Base-by-base conservation (phyloP, 768 basidiomycete species). In the Thelephora ganbajun region DNA sequence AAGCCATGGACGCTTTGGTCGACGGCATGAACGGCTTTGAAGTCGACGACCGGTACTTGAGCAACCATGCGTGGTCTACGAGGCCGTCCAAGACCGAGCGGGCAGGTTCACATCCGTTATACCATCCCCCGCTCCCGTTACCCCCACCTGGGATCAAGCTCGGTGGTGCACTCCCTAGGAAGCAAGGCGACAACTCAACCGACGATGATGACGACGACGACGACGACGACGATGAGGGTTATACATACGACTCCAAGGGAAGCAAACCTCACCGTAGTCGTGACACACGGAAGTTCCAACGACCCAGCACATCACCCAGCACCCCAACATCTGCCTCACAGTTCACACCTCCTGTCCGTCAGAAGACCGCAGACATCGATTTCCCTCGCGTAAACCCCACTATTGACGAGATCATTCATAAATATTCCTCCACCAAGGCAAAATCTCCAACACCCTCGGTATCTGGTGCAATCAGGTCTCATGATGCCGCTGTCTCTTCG, bases 351-450 rank as follows among this genome's bases (percentile, higher is more conserved):
- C 43, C n/a, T 41, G 26, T 7, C 49, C 45, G 33, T 50, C 45
- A 13, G 20, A 39, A 46, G 55, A 33, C 48, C 52, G 50, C 51
- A 50, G 45, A 48, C 54, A 22, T 57, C 59, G 35, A 50, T 54
- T 22, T 45, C 44, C 48, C 36, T 45, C 45, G 35, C 51, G 55
- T 48, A 53, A 53, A 33, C 55, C 48, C 89, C 43, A 85, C 86
- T 12, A 92, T 92, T 59, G 83, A 82, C 35, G 88, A 92, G 48
- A 92, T 92, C 51, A 91, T 92, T 51, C 79, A 83, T 23, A 74
- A 74, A 22, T 79, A 90, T 64, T 79, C 80, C 2, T 52, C 14
- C 55, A 11, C 56, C 14, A 45, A 45, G 18, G 19, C 16, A 18
- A 45, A 41, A 22, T 9, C 39, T 9, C 18, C 22, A 18, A n/a